Evolutionary conservation across 768 basidiomycete species (phyloP).

Genomic region (Amanita muscaria): DNA sequence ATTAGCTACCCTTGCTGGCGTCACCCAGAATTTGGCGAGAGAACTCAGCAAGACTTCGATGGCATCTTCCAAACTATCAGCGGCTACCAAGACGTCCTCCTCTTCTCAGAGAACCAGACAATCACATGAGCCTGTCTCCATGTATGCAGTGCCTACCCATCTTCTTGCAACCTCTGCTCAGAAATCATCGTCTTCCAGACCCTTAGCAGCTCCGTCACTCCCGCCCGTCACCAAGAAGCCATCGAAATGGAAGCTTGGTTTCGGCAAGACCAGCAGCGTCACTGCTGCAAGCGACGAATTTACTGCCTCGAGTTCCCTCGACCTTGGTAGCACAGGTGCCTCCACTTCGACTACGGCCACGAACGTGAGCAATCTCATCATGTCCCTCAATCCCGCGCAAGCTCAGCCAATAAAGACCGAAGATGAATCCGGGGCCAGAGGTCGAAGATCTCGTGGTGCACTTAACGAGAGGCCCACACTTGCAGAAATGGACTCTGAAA

Average conservation of each 20-base stretch:
- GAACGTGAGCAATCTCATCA: constrained; percentile 69
- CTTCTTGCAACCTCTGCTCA: constrained; percentile 19
- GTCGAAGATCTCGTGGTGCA: constrained; percentile 30
- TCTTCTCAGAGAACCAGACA: constrained; percentile 19
- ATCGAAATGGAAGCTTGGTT: constrained; percentile 79
- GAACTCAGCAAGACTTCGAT: constrained; percentile 68
- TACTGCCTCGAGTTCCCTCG: constrained; percentile 22
- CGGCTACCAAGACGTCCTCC: constrained; percentile 22
- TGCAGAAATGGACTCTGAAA: constrained; percentile 27
- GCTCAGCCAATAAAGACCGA: constrained; percentile 23
- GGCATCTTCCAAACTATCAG: constrained; percentile 28
- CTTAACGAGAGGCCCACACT: constrained; percentile 8
- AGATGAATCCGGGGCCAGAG: constrained; percentile 41
- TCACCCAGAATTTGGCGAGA: constrained; percentile 74
- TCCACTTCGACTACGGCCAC: constrained; percentile 62
- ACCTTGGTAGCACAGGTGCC: constrained; percentile 20
- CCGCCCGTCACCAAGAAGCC: constrained; percentile 60
- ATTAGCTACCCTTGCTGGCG: constrained; percentile 63
- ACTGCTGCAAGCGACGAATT: constrained; percentile 30
- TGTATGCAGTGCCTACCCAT: constrained; percentile 34
- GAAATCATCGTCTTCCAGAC: constrained; percentile 11
- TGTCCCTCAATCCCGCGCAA: constrained; percentile 49
- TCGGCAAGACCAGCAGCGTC: constrained; percentile 47
- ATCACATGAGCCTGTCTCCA: constrained; percentile 37
- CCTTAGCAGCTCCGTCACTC: constrained; percentile 12